Conservation (phyloP, 2,329 filamentous ascomycete genomes). For the Talaromyces pinophilus region DNA sequence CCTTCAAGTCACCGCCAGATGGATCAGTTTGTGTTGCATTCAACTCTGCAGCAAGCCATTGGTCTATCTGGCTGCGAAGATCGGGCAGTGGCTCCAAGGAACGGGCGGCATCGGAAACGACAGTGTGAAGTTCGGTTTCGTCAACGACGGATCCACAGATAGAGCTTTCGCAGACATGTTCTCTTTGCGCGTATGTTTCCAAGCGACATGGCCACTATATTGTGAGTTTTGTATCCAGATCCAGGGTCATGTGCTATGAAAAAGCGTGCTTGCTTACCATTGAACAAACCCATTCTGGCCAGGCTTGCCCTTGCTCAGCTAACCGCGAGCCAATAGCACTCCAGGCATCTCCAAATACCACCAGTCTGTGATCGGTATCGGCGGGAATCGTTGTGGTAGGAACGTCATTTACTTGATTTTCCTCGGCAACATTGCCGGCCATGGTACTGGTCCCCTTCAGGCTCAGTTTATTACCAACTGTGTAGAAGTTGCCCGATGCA, state of each 20-base stretch:
- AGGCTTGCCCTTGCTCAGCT: conserved; percentile 33
- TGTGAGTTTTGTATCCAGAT: conserved; percentile 16
- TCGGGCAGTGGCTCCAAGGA: conserved; percentile 36
- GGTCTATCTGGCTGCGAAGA: conserved; percentile 39
- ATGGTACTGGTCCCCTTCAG: conserved; percentile 1
- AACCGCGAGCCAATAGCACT: conserved; percentile 36
- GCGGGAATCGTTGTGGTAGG: conserved; percentile 26
- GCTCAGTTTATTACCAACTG: conserved; percentile 24
- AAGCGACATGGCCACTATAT: conserved; percentile 39
- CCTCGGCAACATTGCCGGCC: background rate
- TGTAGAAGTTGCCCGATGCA: conserved; percentile 31
- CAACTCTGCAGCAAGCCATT: conserved; percentile 39
- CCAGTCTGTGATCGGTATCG: conserved; percentile 32
- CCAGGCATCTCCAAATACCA: conserved; percentile 46
- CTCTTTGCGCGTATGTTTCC: conserved; percentile 37
- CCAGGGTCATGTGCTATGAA: background rate
- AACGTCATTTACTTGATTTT: conserved; percentile 26
- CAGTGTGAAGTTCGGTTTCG: conserved; percentile 34
- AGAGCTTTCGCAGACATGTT: conserved; percentile 30
- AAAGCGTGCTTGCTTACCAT: conserved; percentile 30
- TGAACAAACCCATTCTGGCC: conserved; percentile 41
- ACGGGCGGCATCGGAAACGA: conserved; percentile 27
- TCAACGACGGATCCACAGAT: conserved; percentile 38
- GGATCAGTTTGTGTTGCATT: conserved; percentile 26
- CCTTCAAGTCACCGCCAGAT: conserved; percentile 28